These are phyloP conservation scores for Phytopythium helicoides DNA, from an alignment of 352 stramenopile species.

Conservation along the genomic window DNA sequence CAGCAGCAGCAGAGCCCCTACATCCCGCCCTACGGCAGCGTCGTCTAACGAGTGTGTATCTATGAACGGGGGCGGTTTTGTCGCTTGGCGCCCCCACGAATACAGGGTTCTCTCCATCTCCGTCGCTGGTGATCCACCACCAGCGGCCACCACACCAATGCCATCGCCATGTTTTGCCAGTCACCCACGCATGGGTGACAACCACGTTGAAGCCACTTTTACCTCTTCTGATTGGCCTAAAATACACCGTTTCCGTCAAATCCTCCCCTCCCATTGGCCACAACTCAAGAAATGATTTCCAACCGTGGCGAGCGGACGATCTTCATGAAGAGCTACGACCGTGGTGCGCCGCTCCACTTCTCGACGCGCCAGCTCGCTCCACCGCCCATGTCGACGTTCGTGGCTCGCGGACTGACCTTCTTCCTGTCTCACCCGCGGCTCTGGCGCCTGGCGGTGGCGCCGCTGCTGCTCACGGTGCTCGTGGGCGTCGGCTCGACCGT, in stretches of 20 bases:
- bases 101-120: background rate
- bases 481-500: conserved; percentile 43
- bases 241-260: background rate
- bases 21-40: conserved; percentile 1
- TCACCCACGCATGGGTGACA: background rate
- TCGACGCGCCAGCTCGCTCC: background rate
- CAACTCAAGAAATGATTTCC: too few species aligned
- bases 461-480: conserved; percentile 55
- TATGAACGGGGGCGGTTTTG: too few species aligned
- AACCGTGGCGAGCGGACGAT: too few species aligned
- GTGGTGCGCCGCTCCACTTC: background rate
- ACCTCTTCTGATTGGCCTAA: background rate
- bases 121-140: too few species aligned
- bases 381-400: conserved; percentile 50
- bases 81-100: too few species aligned
- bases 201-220: background rate
- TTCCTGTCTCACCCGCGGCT: conserved; percentile 57
- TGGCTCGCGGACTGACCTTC: conserved; percentile 47
- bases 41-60: background rate
- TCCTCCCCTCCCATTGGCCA: too few species aligned
- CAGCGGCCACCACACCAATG: too few species aligned
- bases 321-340: background rate
- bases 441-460: conserved; percentile 52
- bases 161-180: too few species aligned
- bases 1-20: background rate